Evolutionary conservation across 2,329 filamentous ascomycete species (phyloP).

Genomic region (Hypoxylon sp.): DNA sequence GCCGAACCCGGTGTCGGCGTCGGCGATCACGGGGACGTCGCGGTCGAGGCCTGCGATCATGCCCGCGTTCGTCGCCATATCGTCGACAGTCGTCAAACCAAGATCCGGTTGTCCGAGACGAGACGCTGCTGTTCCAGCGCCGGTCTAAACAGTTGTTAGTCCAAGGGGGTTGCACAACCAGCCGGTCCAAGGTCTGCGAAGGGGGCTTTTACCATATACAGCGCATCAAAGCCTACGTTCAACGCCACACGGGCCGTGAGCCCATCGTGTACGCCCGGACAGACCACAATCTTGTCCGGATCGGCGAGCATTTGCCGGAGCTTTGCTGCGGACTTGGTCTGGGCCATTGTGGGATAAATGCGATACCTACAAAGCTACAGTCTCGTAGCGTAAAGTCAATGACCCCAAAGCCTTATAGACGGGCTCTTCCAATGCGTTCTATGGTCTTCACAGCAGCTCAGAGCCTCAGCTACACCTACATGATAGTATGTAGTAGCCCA

Average conservation of each 20-base stretch:
- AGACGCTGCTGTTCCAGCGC: constrained; percentile 62
- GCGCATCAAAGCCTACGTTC: constrained; percentile 72
- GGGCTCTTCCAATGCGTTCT: neutral
- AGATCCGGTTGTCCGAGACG: constrained; percentile 74
- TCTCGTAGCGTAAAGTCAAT: neutral
- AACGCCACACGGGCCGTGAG: constrained; percentile 75
- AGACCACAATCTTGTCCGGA: constrained; percentile 64
- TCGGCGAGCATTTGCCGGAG: constrained; percentile 60
- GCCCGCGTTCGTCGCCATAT: constrained; percentile 74
- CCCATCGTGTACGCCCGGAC: constrained; percentile 78
- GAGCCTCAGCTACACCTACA: neutral
- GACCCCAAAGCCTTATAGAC: neutral
- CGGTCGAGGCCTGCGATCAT: constrained; percentile 75
- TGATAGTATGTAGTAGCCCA: neutral
- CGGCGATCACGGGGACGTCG: constrained; percentile 71
- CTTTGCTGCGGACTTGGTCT: constrained; percentile 49
- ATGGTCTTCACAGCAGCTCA: neutral
- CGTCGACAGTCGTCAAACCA: constrained; percentile 72
- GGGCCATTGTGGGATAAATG: constrained; percentile 33
- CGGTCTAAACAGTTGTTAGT: constrained; percentile 42
- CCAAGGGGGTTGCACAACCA: neutral
- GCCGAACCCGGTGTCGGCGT: constrained; percentile 73
- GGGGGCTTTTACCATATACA: constrained; percentile 73
- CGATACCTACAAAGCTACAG: neutral
- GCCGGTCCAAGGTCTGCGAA: neutral